Conservation (phyloP, 441 rosid species). For the Euphorbia corollata region DNA sequence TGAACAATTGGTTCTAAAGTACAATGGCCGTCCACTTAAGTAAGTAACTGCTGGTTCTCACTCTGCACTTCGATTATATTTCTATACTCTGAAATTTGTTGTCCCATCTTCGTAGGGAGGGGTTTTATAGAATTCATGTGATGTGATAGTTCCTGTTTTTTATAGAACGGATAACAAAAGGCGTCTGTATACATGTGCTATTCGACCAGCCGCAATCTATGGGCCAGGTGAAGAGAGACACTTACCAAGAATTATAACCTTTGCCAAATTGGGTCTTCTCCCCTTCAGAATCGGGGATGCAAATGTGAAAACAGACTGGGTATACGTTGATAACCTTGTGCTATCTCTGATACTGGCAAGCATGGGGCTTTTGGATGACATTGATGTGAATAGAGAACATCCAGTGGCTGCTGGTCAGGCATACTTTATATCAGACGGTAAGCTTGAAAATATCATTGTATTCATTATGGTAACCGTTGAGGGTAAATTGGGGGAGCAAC, state of each 20-base stretch:
- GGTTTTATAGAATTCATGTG: too few relatives aligned
- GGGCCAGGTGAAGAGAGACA: slow-evolving; percentile 96
- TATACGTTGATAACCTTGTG: slow-evolving; percentile 81
- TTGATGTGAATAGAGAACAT: slow-evolving; percentile 53
- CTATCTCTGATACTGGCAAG: slow-evolving; percentile 74
- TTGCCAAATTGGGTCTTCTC: slow-evolving; percentile 62
- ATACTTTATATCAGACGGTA: slow-evolving; percentile 90
- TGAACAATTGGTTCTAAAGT: slow-evolving; percentile 75
- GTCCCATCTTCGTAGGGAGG: too few relatives aligned
- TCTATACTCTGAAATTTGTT: neutral
- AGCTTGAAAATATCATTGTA: neutral
- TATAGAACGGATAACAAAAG: slow-evolving; percentile 46
- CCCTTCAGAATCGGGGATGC: slow-evolving; percentile 62
- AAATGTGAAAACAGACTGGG: slow-evolving; percentile 76
- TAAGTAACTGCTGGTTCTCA: slow-evolving; percentile 26
- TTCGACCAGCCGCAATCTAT: slow-evolving; percentile 92
- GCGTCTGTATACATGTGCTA: slow-evolving; percentile 61
- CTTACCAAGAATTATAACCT: slow-evolving; percentile 70
- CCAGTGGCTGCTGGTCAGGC: slow-evolving; percentile 91
- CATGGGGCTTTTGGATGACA: slow-evolving; percentile 83
- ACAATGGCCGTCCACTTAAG: slow-evolving; percentile 66
- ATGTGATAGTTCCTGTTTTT: slow-evolving; percentile 8
- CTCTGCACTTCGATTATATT: neutral
- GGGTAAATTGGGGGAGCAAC: neutral
- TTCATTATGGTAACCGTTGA: neutral